Conservation (phyloP, 257 asterid species). For the Salvia rosmarinus region DNA sequence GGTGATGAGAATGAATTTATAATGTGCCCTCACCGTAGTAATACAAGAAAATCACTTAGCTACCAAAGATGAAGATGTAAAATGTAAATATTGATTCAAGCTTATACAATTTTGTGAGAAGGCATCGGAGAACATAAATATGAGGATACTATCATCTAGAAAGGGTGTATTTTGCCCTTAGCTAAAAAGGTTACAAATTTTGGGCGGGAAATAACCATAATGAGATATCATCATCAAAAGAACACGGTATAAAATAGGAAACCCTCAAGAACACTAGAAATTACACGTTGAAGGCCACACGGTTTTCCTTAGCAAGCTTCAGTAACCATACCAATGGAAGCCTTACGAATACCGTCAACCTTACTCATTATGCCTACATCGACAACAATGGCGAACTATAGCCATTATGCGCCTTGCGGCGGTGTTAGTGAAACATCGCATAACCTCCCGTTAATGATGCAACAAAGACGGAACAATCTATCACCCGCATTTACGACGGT, state of each 20-base stretch:
- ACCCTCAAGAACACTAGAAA: background rate
- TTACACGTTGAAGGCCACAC: background rate
- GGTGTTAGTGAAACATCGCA: conserved; percentile 92
- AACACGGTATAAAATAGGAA: conserved; percentile 15
- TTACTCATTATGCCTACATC: conserved; percentile 95
- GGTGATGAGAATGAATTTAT: too few relatives aligned
- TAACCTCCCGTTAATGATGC: conserved; percentile 80
- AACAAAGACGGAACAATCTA: conserved; percentile 85
- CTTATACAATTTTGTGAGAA: too few relatives aligned
- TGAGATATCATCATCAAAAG: background rate
- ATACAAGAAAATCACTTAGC: too few relatives aligned
- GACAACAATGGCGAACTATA: conserved; percentile 75
- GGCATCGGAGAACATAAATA: too few relatives aligned
- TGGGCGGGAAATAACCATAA: background rate
- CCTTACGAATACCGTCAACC: conserved; percentile 87
- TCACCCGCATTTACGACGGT: conserved; percentile 96
- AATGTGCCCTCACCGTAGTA: too few relatives aligned
- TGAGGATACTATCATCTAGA: too few relatives aligned
- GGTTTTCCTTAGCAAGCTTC: conserved; percentile 79
- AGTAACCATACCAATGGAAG: conserved; percentile 86
- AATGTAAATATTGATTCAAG: too few relatives aligned
- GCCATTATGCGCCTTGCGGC: conserved; percentile 86
- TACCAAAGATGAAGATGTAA: too few relatives aligned
- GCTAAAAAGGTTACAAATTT: conserved; percentile 1
- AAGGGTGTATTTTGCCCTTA: background rate